Evolutionary conservation across 345 rosid genomes (phyloP).

Genomic region (Conringia planisiliqua): DNA sequence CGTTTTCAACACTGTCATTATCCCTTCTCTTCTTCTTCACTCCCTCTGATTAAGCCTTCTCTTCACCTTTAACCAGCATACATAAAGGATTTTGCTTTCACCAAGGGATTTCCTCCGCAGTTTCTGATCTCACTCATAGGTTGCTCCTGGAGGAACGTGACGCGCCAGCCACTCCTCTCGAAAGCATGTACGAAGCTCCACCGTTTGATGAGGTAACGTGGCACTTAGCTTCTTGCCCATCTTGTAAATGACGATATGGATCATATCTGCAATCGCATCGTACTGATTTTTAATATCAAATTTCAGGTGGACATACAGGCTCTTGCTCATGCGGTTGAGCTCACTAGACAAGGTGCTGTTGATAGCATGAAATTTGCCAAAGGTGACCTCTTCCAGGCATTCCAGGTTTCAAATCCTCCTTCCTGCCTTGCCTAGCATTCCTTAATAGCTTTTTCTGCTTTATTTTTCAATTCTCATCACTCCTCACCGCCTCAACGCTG

Average conservation of each 20-base stretch:
- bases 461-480: background rate
- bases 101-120: slow-evolving; percentile 73
- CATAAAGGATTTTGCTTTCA: slow-evolving; percentile 79
- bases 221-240: slow-evolving; percentile 1
- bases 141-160: slow-evolving; percentile 88
- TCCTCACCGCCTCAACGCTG: slow-evolving; percentile 4
- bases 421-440: background rate
- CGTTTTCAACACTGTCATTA: background rate
- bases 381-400: slow-evolving; percentile 90
- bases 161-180: slow-evolving; percentile 68
- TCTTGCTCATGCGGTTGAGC: slow-evolving; percentile 94
- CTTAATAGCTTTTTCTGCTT: background rate
- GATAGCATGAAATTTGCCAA: slow-evolving; percentile 92
- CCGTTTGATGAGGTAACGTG: slow-evolving; percentile 85
- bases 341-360: slow-evolving; percentile 94
- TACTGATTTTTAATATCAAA: slow-evolving; percentile 8
- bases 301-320: slow-evolving; percentile 91
- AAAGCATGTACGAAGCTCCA: slow-evolving; percentile 69
- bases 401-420: slow-evolving; percentile 55
- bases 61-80: slow-evolving; percentile 52
- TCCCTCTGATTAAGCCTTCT: background rate
- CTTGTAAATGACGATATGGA: background rate
- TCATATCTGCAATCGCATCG: background rate
- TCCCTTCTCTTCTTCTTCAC: background rate
- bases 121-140: slow-evolving; percentile 83